Evolutionary conservation across 345 rosid genomes (phyloP).

Genomic region (Raphanus raphanistrum): DNA sequence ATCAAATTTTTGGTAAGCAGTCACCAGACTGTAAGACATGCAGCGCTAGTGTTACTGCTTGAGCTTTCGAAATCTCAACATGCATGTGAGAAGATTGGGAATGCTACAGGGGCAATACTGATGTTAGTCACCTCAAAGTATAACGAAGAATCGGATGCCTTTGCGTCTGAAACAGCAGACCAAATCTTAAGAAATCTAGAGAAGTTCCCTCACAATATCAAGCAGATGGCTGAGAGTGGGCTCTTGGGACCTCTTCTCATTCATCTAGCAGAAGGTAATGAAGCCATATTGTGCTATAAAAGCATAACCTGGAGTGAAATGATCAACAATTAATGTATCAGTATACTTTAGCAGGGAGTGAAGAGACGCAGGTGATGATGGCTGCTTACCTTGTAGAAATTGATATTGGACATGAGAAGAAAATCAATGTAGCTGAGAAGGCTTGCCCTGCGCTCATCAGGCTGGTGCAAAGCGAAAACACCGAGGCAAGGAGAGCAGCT

Average conservation of each 20-base stretch:
- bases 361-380: constrained; percentile 69
- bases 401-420: constrained; percentile 57
- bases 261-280: constrained; percentile 67
- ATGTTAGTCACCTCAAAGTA: constrained; percentile 68
- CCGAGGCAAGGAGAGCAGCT: constrained; percentile 52
- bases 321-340: constrained; percentile 7
- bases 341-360: constrained; percentile 48
- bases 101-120: constrained; percentile 64
- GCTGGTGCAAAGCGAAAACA: constrained; percentile 64
- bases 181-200: constrained; percentile 67
- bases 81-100: constrained; percentile 59
- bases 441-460: constrained; percentile 61
- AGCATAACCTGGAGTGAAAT: neutral
- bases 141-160: constrained; percentile 49
- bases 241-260: constrained; percentile 71
- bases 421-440: constrained; percentile 63
- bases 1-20: constrained; percentile 67
- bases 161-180: constrained; percentile 58
- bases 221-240: constrained; percentile 90
- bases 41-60: constrained; percentile 55
- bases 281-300: too few relatives aligned
- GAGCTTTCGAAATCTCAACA: constrained; percentile 64
- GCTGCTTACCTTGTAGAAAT: constrained; percentile 69
- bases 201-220: constrained; percentile 56
- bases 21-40: constrained; percentile 55